Evolutionary conservation across 2,329 filamentous ascomycete genomes (phyloP).

Genomic region (Cercospora brassicicola): DNA sequence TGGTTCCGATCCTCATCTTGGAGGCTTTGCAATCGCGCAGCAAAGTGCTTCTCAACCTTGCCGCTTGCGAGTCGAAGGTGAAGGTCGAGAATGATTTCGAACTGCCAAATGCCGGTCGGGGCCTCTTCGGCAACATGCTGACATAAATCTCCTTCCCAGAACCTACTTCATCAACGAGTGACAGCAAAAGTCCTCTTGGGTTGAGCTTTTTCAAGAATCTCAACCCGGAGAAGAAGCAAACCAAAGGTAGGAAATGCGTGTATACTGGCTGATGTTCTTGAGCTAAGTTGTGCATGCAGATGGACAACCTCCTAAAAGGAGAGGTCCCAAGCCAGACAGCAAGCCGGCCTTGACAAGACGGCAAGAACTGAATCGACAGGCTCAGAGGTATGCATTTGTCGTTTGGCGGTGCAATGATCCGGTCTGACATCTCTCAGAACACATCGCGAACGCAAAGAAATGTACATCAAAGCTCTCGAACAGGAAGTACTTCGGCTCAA

Average conservation of each 20-base stretch:
- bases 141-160: constrained; percentile 4
- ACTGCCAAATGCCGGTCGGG: not conserved
- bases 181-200: constrained; percentile 32
- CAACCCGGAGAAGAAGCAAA: constrained; percentile 68
- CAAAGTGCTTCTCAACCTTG: not conserved
- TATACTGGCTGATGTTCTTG: not conserved
- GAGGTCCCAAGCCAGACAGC: constrained; percentile 94
- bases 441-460: constrained; percentile 92
- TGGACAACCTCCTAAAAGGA: constrained; percentile 80
- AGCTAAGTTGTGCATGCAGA: constrained; percentile 52
- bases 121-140: not conserved
- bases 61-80: too few species aligned
- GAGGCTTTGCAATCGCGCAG: not conserved
- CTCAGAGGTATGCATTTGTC: constrained; percentile 69
- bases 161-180: constrained; percentile 20
- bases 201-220: constrained; percentile 62
- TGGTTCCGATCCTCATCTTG: not conserved
- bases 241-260: constrained; percentile 60
- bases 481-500: constrained; percentile 86
- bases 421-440: constrained; percentile 59
- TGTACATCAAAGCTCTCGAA: constrained; percentile 92
- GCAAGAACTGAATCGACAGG: constrained; percentile 92
- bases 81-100: not conserved
- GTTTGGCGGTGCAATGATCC: not conserved
- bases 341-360: constrained; percentile 89